phyloP scores from a whole-genome alignment of 75 land plant species.

The Pseudotsuga menziesii region DNA sequence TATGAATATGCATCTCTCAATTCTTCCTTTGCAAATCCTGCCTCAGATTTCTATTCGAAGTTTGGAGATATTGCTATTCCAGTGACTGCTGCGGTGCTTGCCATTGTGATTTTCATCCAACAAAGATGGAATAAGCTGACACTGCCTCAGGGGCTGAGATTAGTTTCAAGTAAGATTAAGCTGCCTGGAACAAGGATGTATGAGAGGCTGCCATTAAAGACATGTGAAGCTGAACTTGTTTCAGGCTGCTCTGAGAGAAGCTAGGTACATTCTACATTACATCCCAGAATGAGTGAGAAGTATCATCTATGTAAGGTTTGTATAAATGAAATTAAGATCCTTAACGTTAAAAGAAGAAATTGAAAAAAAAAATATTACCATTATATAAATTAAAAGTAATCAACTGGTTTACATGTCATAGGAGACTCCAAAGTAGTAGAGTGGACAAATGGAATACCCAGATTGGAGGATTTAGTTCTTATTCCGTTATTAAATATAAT shows the following conservation, averaged over 20 bases:
- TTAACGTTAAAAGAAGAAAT: no score
- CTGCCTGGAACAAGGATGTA: slow-evolving; percentile 46
- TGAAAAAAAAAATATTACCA: no score
- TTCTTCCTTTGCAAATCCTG: slow-evolving; percentile 37
- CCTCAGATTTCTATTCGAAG: slow-evolving; percentile 54
- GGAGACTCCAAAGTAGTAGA: no score
- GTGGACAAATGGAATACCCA: no score
- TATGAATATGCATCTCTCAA: slow-evolving; percentile 30
- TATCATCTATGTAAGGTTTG: no score
- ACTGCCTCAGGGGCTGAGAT: slow-evolving; percentile 16
- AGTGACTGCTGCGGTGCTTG: slow-evolving; percentile 34
- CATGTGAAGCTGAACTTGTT: slow-evolving; percentile 58
- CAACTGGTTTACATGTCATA: no score
- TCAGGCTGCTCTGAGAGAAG: slow-evolving; percentile 6
- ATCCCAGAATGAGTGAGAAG: no score
- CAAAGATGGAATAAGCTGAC: slow-evolving; percentile 51
- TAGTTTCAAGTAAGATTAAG: slow-evolving; percentile 22
- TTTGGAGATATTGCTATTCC: slow-evolving; percentile 63
- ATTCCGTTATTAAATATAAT: no score
- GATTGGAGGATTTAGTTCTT: no score
- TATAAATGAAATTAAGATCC: no score
- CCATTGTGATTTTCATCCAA: slow-evolving; percentile 45
- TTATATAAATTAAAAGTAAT: no score
- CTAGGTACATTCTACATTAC: no score
- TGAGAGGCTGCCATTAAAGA: slow-evolving; percentile 52